Percentiles rank a stretch among this genome's conserved stretches.
phyloP scores from a whole-genome alignment of 208 protist species.

The Trypanosoma avium region DNA sequence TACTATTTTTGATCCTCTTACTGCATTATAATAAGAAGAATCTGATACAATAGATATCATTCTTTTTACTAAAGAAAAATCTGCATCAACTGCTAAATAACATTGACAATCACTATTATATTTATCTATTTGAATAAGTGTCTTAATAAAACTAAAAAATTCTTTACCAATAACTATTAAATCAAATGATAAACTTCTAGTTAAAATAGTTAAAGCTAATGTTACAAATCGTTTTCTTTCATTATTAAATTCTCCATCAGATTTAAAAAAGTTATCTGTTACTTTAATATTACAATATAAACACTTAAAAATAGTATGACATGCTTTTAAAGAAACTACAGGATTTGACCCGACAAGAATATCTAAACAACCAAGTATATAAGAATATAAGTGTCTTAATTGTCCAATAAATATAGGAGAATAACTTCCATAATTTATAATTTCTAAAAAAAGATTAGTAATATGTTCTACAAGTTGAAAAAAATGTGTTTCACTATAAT shows the following conservation, averaged over 20 bases:
- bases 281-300: conserved; percentile 22
- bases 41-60: conserved; percentile 15
- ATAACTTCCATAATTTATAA: conserved; percentile 11
- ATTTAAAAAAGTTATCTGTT: background rate
- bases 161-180: conserved; percentile 12
- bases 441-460: conserved; percentile 10
- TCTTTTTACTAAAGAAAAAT: conserved; percentile 17
- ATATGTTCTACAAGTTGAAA: conserved; percentile 9
- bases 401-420: conserved; percentile 22
- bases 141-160: conserved; percentile 22
- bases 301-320: background rate
- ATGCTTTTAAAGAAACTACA: conserved; percentile 14
- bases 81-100: conserved; percentile 12
- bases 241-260: background rate
- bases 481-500: conserved; percentile 8
- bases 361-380: conserved; percentile 21
- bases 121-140: conserved; percentile 8
- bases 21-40: conserved; percentile 5
- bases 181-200: conserved; percentile 16
- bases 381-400: conserved; percentile 19
- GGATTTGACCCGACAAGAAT: conserved; percentile 13
- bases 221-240: conserved; percentile 3
- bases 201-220: conserved; percentile 3
- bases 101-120: background rate
- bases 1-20: conserved; percentile 2